phyloP scores from a whole-genome alignment of 768 basidiomycete species.

The Lactifluus piperatus region DNA sequence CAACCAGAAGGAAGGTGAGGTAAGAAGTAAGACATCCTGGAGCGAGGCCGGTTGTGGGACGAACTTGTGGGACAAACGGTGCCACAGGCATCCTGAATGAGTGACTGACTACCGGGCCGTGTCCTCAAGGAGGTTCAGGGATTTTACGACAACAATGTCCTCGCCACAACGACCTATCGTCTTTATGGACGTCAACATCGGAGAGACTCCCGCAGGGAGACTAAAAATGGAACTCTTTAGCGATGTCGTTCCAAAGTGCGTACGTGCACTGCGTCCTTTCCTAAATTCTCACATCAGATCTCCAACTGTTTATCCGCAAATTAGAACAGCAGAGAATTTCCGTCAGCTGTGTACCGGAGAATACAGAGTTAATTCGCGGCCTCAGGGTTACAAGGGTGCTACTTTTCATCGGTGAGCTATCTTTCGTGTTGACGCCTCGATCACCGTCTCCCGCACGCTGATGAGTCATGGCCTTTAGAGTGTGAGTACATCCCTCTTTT shows the following conservation, averaged over 20 bases:
- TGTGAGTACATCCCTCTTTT: conserved; percentile 38
- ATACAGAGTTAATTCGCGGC: conserved; percentile 74
- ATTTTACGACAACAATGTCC: conserved; percentile 18
- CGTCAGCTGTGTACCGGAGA: conserved; percentile 97
- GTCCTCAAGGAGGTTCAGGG: too few relatives aligned
- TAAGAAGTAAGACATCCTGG: conserved; percentile 77
- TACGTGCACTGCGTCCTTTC: conserved; percentile 22
- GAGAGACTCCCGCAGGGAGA: conserved; percentile 90
- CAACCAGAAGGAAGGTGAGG: conserved; percentile 87
- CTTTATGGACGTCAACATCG: conserved; percentile 96
- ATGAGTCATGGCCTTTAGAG: conserved; percentile 37
- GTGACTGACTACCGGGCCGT: too few relatives aligned
- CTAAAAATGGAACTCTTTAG: conserved; percentile 97
- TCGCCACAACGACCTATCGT: conserved; percentile 68
- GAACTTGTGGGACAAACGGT: neutral
- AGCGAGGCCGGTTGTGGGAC: neutral
- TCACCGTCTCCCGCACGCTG: conserved; percentile 22
- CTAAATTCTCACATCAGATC: neutral
- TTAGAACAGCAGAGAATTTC: conserved; percentile 95
- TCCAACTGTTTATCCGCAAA: neutral
- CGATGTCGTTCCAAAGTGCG: conserved; percentile 91
- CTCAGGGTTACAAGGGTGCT: conserved; percentile 87
- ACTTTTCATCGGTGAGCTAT: conserved; percentile 76
- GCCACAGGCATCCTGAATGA: too few relatives aligned
- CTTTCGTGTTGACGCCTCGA: conserved; percentile 18